A percentile compares a stretch with the other conserved stretches of the same genome.
Evolutionary conservation across 1,139 yeast genomes (phyloP).

Genomic region (Debaryomycetaceae sp.): DNA sequence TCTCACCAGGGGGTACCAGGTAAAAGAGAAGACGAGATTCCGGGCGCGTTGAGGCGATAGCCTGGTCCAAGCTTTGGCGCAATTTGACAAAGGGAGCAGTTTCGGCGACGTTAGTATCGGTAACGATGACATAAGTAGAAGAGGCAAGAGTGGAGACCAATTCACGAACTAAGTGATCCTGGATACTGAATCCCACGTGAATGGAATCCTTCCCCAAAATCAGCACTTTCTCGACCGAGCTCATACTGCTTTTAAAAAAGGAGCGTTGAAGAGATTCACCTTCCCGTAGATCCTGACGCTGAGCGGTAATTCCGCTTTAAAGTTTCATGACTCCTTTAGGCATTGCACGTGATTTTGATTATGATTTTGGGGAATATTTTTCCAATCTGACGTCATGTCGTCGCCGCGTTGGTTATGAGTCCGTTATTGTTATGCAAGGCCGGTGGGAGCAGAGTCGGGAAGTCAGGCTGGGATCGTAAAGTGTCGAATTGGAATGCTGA

Average conservation of each 20-base stretch:
- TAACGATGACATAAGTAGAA: conserved; percentile 84
- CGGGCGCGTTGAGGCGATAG: conserved; percentile 21
- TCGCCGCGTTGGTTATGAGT: no score
- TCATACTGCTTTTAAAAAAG: conserved; percentile 16
- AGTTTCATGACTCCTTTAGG: no score
- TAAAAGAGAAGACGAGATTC: conserved; percentile 61
- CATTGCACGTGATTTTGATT: no score
- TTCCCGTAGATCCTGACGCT: no score
- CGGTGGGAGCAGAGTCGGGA: no score
- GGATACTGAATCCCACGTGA: conserved; percentile 83
- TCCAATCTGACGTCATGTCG: no score
- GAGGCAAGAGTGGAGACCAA: conserved; percentile 55
- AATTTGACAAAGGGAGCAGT: conserved; percentile 48
- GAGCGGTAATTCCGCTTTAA: no score
- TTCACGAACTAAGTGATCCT: conserved; percentile 63
- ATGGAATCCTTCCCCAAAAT: conserved; percentile 78
- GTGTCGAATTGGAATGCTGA: no score
- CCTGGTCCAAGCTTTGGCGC: conserved; percentile 19
- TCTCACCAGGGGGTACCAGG: conserved; percentile 86
- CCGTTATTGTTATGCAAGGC: no score
- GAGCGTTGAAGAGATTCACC: no score
- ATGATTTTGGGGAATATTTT: no score
- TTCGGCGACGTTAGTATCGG: conserved; percentile 72
- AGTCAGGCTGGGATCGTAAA: no score
- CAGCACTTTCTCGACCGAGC: conserved; percentile 41